A percentile compares a stretch with the other conserved stretches of the same genome.
Evolutionary conservation across 2,329 filamentous ascomycete genomes (phyloP).

Genomic region (Fusarium stilboides): DNA sequence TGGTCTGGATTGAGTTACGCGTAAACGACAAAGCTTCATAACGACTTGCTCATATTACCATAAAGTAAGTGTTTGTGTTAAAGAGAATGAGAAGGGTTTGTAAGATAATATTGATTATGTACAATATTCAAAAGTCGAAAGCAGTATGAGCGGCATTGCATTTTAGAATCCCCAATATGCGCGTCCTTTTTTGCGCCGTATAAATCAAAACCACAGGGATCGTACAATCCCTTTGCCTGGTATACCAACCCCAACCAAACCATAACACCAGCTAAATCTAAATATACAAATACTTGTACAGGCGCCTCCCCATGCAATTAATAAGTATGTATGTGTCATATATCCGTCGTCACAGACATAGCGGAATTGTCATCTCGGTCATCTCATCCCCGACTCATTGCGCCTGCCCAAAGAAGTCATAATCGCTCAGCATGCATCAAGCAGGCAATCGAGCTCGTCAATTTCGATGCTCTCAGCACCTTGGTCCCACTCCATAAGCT

Average conservation of each 20-base stretch:
- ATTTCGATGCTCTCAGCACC: constrained; percentile 92
- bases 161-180: constrained; percentile 39
- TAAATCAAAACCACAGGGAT: constrained; percentile 38
- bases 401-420: constrained; percentile 37
- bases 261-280: constrained; percentile 47
- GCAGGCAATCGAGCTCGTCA: constrained; percentile 90
- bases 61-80: constrained; percentile 1
- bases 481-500: constrained; percentile 71
- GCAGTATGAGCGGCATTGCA: constrained; percentile 50
- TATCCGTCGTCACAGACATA: constrained; percentile 47
- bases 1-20: constrained; percentile 71
- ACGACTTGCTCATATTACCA: constrained; percentile 26
- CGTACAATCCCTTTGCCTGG: constrained; percentile 39
- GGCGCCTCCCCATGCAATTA: constrained; percentile 48
- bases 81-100: constrained; percentile 42
- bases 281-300: constrained; percentile 54
- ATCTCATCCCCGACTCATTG: constrained; percentile 42
- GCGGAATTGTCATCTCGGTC: constrained; percentile 44
- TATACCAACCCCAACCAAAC: constrained; percentile 44
- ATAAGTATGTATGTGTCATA: constrained; percentile 42
- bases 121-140: constrained; percentile 43
- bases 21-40: constrained; percentile 51
- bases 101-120: constrained; percentile 46
- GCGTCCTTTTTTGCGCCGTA: constrained; percentile 41
- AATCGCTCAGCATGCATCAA: constrained; percentile 76